These are phyloP conservation scores for Boletellus emodensis DNA, from an alignment of 768 basidiomycete genomes.

Conservation along the genomic window DNA sequence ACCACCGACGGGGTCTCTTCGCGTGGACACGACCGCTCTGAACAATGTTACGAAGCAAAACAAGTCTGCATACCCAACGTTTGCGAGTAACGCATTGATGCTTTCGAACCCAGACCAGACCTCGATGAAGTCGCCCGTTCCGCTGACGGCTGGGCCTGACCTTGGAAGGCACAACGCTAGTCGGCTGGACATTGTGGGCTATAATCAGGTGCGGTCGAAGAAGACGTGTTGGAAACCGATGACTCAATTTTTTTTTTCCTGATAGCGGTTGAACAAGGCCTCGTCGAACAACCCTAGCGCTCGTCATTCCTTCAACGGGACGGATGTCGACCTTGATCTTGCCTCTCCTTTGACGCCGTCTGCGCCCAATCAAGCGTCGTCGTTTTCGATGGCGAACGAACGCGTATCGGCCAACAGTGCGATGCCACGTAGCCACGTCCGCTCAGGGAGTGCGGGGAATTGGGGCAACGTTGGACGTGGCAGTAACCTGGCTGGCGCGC, in stretches of 20 bases:
- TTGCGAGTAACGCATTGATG: conserved; percentile 44
- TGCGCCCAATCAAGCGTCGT: conserved; percentile 41
- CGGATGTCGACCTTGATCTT: conserved; percentile 60
- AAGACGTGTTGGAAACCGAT: conserved; percentile 2
- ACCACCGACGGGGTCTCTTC: conserved; percentile 65
- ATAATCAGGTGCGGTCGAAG: conserved; percentile 52
- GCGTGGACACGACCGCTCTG: conserved; percentile 70
- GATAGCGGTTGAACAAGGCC: conserved; percentile 44
- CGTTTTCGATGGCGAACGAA: conserved; percentile 36
- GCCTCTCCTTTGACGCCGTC: conserved; percentile 52
- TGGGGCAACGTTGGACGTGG: conserved; percentile 64
- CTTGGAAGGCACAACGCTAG: conserved; percentile 72
- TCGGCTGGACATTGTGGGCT: conserved; percentile 69
- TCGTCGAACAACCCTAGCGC: conserved; percentile 47
- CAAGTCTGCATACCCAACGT: conserved; percentile 78
- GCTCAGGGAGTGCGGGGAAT: conserved; percentile 78
- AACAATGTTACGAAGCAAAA: conserved; percentile 65
- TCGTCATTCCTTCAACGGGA: conserved; percentile 74
- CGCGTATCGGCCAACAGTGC: conserved; percentile 34
- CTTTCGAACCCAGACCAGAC: conserved; percentile 56
- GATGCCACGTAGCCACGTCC: conserved; percentile 58
- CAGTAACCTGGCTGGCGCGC: conserved; percentile 45
- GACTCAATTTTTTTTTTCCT: conserved; percentile 22
- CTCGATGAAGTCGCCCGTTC: conserved; percentile 66
- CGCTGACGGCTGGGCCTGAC: conserved; percentile 82